Conservation (phyloP, 768 basidiomycete species). For the Sporobolomyces phaffii region DNA sequence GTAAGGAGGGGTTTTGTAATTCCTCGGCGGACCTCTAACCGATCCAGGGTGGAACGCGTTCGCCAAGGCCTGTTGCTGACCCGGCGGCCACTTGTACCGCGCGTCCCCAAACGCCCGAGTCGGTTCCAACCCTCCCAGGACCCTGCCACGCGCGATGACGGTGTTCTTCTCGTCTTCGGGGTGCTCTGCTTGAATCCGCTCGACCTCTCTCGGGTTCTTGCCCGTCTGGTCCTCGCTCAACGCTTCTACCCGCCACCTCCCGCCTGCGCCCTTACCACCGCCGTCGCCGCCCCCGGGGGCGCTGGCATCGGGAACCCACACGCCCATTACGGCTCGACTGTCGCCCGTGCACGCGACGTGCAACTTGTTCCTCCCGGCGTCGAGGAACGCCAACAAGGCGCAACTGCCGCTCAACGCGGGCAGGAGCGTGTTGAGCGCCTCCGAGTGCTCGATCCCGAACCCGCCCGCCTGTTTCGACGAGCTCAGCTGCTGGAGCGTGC, state of each 20-base stretch:
- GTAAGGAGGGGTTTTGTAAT: constrained; percentile 84
- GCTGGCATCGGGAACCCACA: constrained; percentile 72
- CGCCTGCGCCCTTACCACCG: constrained; percentile 51
- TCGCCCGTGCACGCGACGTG: constrained; percentile 92
- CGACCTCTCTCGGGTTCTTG: constrained; percentile 74
- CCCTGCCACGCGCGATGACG: constrained; percentile 72
- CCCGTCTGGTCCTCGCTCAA: constrained; percentile 95
- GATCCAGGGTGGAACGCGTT: constrained; percentile 56
- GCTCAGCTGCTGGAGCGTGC: constrained; percentile 50
- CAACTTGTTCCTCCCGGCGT: constrained; percentile 70
- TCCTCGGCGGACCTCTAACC: constrained; percentile 50
- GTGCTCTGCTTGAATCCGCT: constrained; percentile 79
- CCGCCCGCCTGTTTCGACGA: constrained; percentile 62
- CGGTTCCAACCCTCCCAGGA: constrained; percentile 83
- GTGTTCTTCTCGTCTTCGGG: constrained; percentile 65
- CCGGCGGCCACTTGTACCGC: constrained; percentile 66
- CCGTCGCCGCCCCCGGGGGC: too few relatives aligned
- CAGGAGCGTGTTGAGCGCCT: constrained; percentile 62
- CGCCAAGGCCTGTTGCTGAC: constrained; percentile 65
- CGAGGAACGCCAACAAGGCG: constrained; percentile 79
- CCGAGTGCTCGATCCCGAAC: constrained; percentile 53
- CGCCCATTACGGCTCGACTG: constrained; percentile 88
- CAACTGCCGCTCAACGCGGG: constrained; percentile 88
- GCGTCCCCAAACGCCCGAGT: constrained; percentile 70
- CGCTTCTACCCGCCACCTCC: constrained; percentile 82